phyloP scores from a whole-genome alignment of 805 yeast species.

The Zygoascus ofunaensis region DNA sequence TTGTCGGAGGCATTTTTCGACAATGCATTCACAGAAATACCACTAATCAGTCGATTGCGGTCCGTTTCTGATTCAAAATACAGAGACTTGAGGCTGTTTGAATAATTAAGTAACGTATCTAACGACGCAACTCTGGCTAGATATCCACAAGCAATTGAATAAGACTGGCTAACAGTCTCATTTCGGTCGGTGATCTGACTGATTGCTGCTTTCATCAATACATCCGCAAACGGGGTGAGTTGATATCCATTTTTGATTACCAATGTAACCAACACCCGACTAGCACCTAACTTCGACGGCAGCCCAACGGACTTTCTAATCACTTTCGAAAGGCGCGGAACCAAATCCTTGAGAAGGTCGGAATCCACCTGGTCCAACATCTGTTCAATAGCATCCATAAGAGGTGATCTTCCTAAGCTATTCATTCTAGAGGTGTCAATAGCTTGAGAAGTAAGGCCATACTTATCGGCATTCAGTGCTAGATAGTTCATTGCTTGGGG shows the following conservation, averaged over 20 bases:
- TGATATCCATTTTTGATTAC: slow-evolving; percentile 46
- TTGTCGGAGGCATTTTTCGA: slow-evolving; percentile 59
- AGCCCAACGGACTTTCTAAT: slow-evolving; percentile 71
- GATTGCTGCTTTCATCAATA: slow-evolving; percentile 48
- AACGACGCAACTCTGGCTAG: slow-evolving; percentile 53
- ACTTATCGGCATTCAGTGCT: slow-evolving; percentile 81
- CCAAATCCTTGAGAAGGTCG: slow-evolving; percentile 38
- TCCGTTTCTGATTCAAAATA: slow-evolving; percentile 53
- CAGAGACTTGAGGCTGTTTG: slow-evolving; percentile 39
- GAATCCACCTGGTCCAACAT: slow-evolving; percentile 52
- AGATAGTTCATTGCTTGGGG: slow-evolving; percentile 85
- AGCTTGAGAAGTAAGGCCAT: slow-evolving; percentile 58
- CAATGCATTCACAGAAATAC: slow-evolving; percentile 54
- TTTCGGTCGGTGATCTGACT: slow-evolving; percentile 61
- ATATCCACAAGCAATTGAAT: slow-evolving; percentile 74
- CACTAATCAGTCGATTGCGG: slow-evolving; percentile 42
- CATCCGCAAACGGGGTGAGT: slow-evolving; percentile 47
- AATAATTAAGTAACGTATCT: slow-evolving; percentile 45
- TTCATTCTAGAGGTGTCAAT: slow-evolving; percentile 72
- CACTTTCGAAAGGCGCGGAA: slow-evolving; percentile 43
- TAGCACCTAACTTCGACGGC: slow-evolving; percentile 83
- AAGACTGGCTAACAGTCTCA: slow-evolving; percentile 62
- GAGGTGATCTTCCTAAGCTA: slow-evolving; percentile 70
- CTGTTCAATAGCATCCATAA: slow-evolving; percentile 77
- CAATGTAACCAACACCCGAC: slow-evolving; percentile 59